Conservation (phyloP, 2,329 filamentous ascomycete genomes). For the Exophiala dermatitidis region DNA sequence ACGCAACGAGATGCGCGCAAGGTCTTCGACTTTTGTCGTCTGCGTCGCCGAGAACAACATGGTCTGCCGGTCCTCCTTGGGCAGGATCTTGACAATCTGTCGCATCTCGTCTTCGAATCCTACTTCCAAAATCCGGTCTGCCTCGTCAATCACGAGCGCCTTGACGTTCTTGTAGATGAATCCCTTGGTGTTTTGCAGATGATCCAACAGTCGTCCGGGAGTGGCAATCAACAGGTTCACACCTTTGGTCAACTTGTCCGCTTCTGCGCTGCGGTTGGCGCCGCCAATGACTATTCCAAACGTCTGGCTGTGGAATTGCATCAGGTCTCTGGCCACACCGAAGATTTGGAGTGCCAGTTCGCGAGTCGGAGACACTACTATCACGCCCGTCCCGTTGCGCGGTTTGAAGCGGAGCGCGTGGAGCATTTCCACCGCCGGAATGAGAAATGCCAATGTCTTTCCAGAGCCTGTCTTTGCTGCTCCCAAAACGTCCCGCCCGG, state of each 20-base stretch:
- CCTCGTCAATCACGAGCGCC: constrained; percentile 90
- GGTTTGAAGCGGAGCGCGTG: constrained; percentile 88
- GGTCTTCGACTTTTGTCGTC: constrained; percentile 95
- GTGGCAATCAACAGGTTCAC: constrained; percentile 93
- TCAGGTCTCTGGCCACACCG: constrained; percentile 84
- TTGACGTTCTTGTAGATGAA: constrained; percentile 92
- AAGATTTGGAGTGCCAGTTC: constrained; percentile 95
- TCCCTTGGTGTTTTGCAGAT: constrained; percentile 82
- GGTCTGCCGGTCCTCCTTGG: constrained; percentile 79
- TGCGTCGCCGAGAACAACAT: constrained; percentile 99
- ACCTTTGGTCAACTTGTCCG: constrained; percentile 87
- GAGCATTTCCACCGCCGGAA: constrained; percentile 90
- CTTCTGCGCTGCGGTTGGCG: constrained; percentile 82
- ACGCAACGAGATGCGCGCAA: constrained; percentile 85
- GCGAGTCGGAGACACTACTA: constrained; percentile 86
- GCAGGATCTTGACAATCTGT: constrained; percentile 89
- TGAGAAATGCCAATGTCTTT: constrained; percentile 91
- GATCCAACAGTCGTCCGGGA: constrained; percentile 84
- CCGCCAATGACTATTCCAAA: constrained; percentile 95
- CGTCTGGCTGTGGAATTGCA: constrained; percentile 88
- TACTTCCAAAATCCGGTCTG: constrained; percentile 90
- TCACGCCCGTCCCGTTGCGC: constrained; percentile 83
- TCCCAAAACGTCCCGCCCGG: constrained; percentile 85
- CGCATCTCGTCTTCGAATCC: constrained; percentile 97
- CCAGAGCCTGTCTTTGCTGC: constrained; percentile 94